Percentiles rank a stretch among this genome's conserved stretches.
These are phyloP conservation scores for Aspergillus biplanus DNA, from an alignment of 495 filamentous ascomycete genomes.

Conservation along the genomic window DNA sequence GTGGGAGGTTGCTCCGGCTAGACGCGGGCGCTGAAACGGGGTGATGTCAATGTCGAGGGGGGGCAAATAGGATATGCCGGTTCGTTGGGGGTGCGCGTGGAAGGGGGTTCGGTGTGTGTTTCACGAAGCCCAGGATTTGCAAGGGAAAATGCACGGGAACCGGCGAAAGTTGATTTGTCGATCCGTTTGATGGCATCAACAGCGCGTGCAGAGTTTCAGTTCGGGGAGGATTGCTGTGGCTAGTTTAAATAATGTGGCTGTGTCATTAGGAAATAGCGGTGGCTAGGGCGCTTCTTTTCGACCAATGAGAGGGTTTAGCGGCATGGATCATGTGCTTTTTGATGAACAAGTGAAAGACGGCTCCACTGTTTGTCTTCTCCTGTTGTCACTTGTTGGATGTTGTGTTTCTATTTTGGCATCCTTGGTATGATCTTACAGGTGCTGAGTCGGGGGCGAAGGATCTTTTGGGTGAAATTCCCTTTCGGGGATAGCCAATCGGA, in stretches of 20 bases:
- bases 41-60: conserved; percentile 19
- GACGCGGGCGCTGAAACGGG: conserved; percentile 29
- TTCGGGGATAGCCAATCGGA: no score
- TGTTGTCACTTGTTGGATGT: no score
- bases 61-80: not conserved
- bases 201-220: not conserved
- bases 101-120: not conserved
- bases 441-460: no score
- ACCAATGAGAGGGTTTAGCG: not conserved
- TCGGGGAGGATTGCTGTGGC: not conserved
- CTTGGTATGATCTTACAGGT: no score
- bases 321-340: not conserved
- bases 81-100: not conserved
- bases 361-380: no score
- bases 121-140: not conserved
- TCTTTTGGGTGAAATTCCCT: no score
- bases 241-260: not conserved
- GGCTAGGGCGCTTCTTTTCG: not conserved
- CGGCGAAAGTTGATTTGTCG: not conserved
- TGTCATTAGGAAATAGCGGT: not conserved
- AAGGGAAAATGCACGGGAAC: not conserved
- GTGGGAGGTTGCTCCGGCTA: not conserved
- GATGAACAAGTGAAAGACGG: no score
- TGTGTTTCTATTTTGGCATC: no score
- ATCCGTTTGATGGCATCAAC: not conserved